A percentile compares a stretch with the other conserved stretches of the same genome.
These are phyloP conservation scores for Rhododendron molle DNA, from an alignment of 148 eudicot genomes.

Conservation along the genomic window DNA sequence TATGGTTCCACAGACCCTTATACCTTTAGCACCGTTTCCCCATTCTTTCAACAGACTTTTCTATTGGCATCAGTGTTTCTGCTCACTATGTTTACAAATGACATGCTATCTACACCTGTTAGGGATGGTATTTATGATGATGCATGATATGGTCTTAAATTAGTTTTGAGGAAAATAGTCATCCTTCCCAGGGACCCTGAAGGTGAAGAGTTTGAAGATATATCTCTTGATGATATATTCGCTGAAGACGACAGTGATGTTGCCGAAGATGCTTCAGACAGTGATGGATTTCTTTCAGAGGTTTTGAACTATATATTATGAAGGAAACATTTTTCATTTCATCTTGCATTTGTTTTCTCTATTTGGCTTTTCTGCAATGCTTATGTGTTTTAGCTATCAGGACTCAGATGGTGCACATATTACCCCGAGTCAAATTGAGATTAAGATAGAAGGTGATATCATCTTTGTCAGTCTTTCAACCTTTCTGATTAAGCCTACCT, in stretches of 20 bases:
- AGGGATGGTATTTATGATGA: background rate
- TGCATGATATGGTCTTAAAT: background rate
- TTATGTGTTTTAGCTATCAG: conserved; percentile 30
- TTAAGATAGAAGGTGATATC: conserved; percentile 44
- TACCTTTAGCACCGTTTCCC: background rate
- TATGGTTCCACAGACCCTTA: background rate
- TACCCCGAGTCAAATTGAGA: conserved; percentile 28
- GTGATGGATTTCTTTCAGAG: conserved; percentile 92
- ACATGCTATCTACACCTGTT: background rate
- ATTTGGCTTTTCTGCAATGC: conserved; percentile 9
- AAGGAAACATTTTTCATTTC: conserved; percentile 4
- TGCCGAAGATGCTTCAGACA: conserved; percentile 56
- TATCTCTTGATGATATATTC: conserved; percentile 62
- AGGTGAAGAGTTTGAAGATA: conserved; percentile 35
- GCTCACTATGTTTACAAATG: background rate
- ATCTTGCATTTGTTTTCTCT: background rate
- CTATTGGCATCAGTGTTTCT: background rate
- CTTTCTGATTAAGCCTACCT: conserved; percentile 2
- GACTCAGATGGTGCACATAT: conserved; percentile 38
- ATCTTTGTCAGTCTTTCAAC: background rate
- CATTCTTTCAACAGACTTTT: background rate
- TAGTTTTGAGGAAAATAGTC: conserved; percentile 1
- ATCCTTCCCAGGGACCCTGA: conserved; percentile 36
- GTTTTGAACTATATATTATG: conserved; percentile 27
- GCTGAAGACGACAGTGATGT: conserved; percentile 47